These are phyloP conservation scores for Tripidium arundinaceum DNA, from an alignment of 202 grass and related monocot species.

Conservation along the genomic window DNA sequence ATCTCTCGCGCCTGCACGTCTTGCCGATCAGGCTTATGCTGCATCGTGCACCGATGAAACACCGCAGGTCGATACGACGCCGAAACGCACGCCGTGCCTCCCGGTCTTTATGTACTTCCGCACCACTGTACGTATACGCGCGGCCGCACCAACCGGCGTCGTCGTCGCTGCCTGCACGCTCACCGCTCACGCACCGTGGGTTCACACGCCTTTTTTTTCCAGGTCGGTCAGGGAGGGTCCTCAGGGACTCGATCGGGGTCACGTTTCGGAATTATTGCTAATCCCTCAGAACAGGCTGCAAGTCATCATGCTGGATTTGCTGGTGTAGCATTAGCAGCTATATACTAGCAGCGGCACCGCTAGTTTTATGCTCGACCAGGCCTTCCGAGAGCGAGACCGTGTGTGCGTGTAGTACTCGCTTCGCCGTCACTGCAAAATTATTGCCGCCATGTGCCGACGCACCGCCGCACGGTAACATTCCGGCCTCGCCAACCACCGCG, in stretches of 20 bases:
- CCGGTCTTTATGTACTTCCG: too few relatives aligned
- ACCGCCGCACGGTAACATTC: background rate
- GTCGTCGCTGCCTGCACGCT: background rate
- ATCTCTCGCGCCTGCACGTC: too few relatives aligned
- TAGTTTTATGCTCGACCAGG: background rate
- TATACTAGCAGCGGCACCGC: too few relatives aligned
- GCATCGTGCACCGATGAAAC: too few relatives aligned
- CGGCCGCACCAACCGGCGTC: background rate
- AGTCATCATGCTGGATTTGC: background rate
- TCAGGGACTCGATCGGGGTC: background rate
- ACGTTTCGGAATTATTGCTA: background rate
- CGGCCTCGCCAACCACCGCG: background rate
- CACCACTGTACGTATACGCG: background rate
- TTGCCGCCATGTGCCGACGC: slow-evolving; percentile 35
- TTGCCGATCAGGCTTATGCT: too few relatives aligned
- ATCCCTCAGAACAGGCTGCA: background rate
- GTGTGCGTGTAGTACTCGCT: slow-evolving; percentile 15
- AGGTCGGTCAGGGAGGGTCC: background rate
- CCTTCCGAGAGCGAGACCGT: background rate
- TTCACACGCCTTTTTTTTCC: background rate
- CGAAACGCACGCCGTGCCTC: too few relatives aligned
- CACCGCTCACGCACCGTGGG: slow-evolving; percentile 2
- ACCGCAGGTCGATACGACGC: too few relatives aligned
- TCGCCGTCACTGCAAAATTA: slow-evolving; percentile 41
- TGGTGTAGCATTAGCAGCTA: background rate